A percentile compares a stretch with the other conserved stretches of the same genome.
These are phyloP conservation scores for Aspergillus sp. DNA, from an alignment of 2,329 filamentous ascomycete genomes.

Conservation along the genomic window DNA sequence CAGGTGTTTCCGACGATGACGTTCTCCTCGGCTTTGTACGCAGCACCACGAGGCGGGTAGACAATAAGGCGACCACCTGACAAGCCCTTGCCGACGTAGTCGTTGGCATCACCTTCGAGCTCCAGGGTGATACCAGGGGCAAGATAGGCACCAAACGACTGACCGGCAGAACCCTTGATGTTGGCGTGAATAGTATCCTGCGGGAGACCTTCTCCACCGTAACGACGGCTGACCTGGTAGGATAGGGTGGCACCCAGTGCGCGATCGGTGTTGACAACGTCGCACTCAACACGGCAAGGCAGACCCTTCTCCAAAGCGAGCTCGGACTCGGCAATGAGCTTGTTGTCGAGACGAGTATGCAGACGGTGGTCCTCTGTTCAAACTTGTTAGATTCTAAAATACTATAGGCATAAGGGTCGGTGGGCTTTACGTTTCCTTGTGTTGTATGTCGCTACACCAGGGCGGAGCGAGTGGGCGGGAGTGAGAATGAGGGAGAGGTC, in stretches of 20 bases:
- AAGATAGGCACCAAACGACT: slow-evolving; percentile 94
- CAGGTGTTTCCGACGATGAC: slow-evolving; percentile 92
- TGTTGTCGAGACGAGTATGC: slow-evolving; percentile 92
- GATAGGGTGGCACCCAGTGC: slow-evolving; percentile 91
- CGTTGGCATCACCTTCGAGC: slow-evolving; percentile 93
- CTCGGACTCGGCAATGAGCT: slow-evolving; percentile 94
- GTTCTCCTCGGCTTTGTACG: slow-evolving; percentile 97
- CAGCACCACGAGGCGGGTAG: slow-evolving; percentile 86
- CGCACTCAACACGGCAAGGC: slow-evolving; percentile 90
- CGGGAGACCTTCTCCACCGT: slow-evolving; percentile 85
- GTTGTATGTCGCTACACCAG: slow-evolving; percentile 94
- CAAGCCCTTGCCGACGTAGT: slow-evolving; percentile 95
- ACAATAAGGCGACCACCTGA: slow-evolving; percentile 92
- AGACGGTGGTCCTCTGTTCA: slow-evolving; percentile 78
- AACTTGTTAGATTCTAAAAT: too few species aligned
- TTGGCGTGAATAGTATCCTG: slow-evolving; percentile 95
- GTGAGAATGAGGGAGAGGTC: slow-evolving; percentile 91
- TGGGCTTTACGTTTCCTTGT: slow-evolving; percentile 68
- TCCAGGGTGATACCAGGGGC: slow-evolving; percentile 93
- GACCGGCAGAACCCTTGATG: slow-evolving; percentile 93
- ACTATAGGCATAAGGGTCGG: too few species aligned
- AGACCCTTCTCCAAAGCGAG: slow-evolving; percentile 92
- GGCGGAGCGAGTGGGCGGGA: slow-evolving; percentile 92
- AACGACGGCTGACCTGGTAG: slow-evolving; percentile 92
- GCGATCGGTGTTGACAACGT: slow-evolving; percentile 95